Percentiles rank a stretch among this genome's conserved stretches.
Evolutionary conservation across 192 early-diverging fungal genomes (phyloP).

Genomic region (Umbelopsis vinacea): DNA sequence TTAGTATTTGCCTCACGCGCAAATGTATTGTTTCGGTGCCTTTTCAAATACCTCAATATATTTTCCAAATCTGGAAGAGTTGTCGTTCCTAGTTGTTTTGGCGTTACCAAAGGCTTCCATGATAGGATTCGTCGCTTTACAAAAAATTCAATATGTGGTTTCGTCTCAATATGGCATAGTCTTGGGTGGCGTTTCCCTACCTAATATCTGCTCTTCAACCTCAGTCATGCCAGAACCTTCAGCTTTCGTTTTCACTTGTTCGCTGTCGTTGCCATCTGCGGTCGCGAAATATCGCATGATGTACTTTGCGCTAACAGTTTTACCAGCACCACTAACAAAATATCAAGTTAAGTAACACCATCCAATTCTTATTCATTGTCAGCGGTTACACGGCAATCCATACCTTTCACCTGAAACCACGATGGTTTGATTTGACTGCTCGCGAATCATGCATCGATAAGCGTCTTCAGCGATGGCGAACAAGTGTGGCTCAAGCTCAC

Average conservation of each 20-base stretch:
- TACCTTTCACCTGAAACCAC: constrained; percentile 95
- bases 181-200: constrained; percentile 28
- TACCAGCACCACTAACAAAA: constrained; percentile 85
- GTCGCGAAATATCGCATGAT: constrained; percentile 98
- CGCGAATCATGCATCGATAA: constrained; percentile 93
- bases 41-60: constrained; percentile 76
- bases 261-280: constrained; percentile 68
- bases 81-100: constrained; percentile 99
- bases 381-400: constrained; percentile 2
- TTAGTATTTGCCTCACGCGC: background rate
- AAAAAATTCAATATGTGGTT: constrained; percentile 2
- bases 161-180: background rate
- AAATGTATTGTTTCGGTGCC: background rate
- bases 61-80: constrained; percentile 97
- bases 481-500: constrained; percentile 96
- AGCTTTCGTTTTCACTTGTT: constrained; percentile 39
- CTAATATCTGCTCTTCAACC: constrained; percentile 82
- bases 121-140: constrained; percentile 92
- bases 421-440: constrained; percentile 96
- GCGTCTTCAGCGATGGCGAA: constrained; percentile 99
- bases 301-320: constrained; percentile 97
- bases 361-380: background rate
- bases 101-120: constrained; percentile 99
- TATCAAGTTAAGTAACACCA: background rate
- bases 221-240: constrained; percentile 63